Evolutionary conservation across 768 basidiomycete genomes (phyloP).

Genomic region (Tulasnella sp.): DNA sequence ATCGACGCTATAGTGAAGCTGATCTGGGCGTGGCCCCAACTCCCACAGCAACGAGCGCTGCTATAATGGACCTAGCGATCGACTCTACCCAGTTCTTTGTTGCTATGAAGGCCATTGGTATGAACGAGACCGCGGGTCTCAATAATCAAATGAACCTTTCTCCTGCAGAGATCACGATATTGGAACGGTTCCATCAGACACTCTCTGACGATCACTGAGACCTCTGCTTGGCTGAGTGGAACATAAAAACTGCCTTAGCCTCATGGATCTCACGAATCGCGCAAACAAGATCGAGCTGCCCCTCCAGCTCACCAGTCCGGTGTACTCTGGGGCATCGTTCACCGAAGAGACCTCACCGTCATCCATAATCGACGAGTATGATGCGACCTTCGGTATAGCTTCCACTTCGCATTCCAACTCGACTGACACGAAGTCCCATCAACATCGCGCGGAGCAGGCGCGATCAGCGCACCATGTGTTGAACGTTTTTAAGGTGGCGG

Average conservation of each 20-base stretch:
- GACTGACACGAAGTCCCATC: too few species aligned
- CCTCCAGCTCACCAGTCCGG: not conserved
- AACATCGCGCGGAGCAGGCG: not conserved
- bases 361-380: slow-evolving; percentile 35
- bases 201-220: slow-evolving; percentile 61
- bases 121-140: too few species aligned
- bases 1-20: not conserved
- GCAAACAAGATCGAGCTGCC: slow-evolving; percentile 29
- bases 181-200: slow-evolving; percentile 4
- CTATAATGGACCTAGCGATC: not conserved
- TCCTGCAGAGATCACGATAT: not conserved
- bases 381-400: slow-evolving; percentile 30
- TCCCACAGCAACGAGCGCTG: not conserved
- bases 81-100: not conserved
- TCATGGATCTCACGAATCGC: slow-evolving; percentile 47
- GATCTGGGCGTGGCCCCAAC: not conserved
- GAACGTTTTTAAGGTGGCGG: slow-evolving; percentile 57
- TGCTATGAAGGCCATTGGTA: too few species aligned
- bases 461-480: slow-evolving; percentile 26
- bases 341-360: not conserved
- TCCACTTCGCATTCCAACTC: slow-evolving; percentile 9
- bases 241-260: slow-evolving; percentile 34
- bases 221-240: slow-evolving; percentile 37
- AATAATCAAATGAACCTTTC: not conserved
- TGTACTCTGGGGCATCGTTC: slow-evolving; percentile 15